Evolutionary conservation across 257 asterid species (phyloP).

Genomic region (Prunella vulgaris): DNA sequence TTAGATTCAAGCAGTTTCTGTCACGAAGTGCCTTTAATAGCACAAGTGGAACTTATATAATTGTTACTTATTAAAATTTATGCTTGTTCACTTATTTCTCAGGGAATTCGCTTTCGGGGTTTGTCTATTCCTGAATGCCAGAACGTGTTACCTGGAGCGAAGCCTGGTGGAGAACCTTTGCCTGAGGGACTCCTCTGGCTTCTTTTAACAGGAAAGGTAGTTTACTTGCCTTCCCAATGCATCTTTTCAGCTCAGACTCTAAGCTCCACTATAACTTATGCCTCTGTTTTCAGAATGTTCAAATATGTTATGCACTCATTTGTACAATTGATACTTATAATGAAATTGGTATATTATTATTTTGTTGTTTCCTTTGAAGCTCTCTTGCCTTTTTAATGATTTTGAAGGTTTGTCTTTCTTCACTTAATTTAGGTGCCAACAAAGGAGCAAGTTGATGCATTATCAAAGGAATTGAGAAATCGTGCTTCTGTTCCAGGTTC

Average conservation of each 20-base stretch:
- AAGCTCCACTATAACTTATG: not conserved
- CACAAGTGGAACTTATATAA: not conserved
- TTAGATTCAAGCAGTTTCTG: conserved; percentile 4
- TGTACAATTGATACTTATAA: not conserved
- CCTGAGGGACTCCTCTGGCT: conserved; percentile 99
- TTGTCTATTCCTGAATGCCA: conserved; percentile 98
- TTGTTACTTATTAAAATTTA: not conserved
- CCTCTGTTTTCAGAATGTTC: not conserved
- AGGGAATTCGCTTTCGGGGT: conserved; percentile 98
- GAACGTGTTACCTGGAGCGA: conserved; percentile 79
- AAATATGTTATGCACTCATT: not conserved
- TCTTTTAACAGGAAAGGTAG: conserved; percentile 91
- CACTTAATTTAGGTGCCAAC: conserved; percentile 68
- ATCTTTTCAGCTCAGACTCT: not conserved
- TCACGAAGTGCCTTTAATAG: not conserved
- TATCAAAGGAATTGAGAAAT: conserved; percentile 76
- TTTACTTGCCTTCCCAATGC: conserved; percentile 14
- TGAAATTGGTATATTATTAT: not conserved
- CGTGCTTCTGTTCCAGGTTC: conserved; percentile 94
- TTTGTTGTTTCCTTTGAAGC: not conserved
- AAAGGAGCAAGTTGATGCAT: conserved; percentile 82
- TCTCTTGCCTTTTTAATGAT: not conserved
- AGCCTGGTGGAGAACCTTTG: conserved; percentile 92
- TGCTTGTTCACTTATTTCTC: conserved; percentile 18
- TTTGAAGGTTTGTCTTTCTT: conserved; percentile 10